These are phyloP conservation scores for Quercus phellos DNA, from an alignment of 331 rosid genomes.

Conservation along the genomic window DNA sequence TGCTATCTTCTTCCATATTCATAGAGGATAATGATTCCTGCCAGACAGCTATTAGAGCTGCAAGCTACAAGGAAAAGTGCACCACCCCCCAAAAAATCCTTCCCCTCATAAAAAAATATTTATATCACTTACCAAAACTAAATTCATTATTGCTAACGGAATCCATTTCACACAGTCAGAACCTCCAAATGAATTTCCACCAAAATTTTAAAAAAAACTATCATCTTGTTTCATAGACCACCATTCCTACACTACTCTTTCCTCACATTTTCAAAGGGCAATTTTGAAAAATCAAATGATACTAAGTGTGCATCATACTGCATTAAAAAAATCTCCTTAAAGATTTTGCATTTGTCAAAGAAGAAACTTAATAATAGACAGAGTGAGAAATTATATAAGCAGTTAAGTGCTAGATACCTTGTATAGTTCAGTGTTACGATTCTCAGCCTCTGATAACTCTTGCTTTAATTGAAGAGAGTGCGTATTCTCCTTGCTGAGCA, in stretches of 20 bases:
- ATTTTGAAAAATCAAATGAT: background rate
- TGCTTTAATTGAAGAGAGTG: constrained; percentile 72
- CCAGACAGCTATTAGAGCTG: too few relatives aligned
- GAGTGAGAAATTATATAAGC: background rate
- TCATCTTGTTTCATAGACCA: background rate
- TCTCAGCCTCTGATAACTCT: constrained; percentile 70
- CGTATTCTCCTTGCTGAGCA: constrained; percentile 67
- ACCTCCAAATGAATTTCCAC: background rate
- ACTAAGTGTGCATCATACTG: background rate
- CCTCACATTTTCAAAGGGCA: background rate
- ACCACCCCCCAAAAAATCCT: too few relatives aligned
- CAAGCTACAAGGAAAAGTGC: background rate
- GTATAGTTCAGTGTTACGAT: constrained; percentile 73
- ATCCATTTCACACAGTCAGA: too few relatives aligned
- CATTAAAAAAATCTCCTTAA: background rate
- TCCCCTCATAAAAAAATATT: too few relatives aligned
- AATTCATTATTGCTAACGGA: too few relatives aligned
- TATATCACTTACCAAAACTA: too few relatives aligned
- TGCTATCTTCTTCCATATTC: too few relatives aligned
- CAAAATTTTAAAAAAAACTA: background rate
- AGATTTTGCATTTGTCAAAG: background rate
- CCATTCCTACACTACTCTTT: background rate
- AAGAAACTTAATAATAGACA: background rate
- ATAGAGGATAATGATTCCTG: too few relatives aligned
- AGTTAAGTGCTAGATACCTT: constrained; percentile 43